Percentiles rank a stretch among this genome's conserved stretches.
phyloP scores from a whole-genome alignment of 2,329 filamentous ascomycete genomes.

The Colletotrichum horii region DNA sequence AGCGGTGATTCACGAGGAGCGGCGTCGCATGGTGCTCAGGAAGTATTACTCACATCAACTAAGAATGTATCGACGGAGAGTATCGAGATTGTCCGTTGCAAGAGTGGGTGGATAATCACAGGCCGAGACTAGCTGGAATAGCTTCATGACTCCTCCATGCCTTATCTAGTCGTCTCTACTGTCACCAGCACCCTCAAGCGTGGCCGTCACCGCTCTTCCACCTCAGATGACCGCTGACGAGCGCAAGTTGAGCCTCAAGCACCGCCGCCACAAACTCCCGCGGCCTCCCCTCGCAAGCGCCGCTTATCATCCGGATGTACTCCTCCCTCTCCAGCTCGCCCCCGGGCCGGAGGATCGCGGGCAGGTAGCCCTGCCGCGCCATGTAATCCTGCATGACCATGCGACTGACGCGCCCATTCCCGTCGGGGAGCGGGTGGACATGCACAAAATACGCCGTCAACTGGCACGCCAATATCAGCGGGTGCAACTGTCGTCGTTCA shows the following conservation, averaged over 20 bases:
- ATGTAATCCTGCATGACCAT: slow-evolving; percentile 28
- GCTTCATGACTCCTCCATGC: not conserved
- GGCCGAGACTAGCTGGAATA: not conserved
- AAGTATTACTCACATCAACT: not conserved
- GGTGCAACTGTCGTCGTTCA: slow-evolving; percentile 20
- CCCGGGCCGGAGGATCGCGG: slow-evolving; percentile 16
- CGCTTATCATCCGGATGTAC: slow-evolving; percentile 25
- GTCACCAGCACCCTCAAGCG: not conserved
- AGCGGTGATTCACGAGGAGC: not conserved
- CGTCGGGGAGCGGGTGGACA: slow-evolving; percentile 28
- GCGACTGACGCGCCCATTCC: slow-evolving; percentile 25
- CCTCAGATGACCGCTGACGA: not conserved
- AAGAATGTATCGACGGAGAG: not conserved
- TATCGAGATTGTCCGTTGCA: not conserved
- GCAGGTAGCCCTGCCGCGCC: slow-evolving; percentile 26
- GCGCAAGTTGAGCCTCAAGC: slow-evolving; percentile 14
- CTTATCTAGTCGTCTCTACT: not conserved
- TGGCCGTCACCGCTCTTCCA: not conserved
- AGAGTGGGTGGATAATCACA: not conserved
- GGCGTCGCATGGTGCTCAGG: not conserved
- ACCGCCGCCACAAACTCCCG: slow-evolving; percentile 14
- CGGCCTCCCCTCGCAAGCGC: slow-evolving; percentile 21
- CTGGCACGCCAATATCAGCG: slow-evolving; percentile 26
- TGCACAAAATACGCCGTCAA: slow-evolving; percentile 21
- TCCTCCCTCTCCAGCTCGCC: slow-evolving; percentile 14